These are phyloP conservation scores for Paramecium pentaurelia DNA, from an alignment of 73 alveolate genomes.

Conservation along the genomic window DNA sequence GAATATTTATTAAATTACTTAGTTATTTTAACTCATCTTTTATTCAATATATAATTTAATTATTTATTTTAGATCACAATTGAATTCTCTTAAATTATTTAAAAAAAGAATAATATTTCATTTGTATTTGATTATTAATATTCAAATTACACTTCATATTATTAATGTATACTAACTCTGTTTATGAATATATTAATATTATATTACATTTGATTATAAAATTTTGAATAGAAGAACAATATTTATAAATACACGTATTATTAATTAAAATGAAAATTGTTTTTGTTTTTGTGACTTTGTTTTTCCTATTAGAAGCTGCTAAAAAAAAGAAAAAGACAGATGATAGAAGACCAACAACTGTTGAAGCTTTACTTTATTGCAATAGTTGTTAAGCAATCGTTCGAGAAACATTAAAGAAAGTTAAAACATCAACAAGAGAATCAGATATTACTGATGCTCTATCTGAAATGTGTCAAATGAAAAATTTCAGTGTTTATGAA, in stretches of 20 bases:
- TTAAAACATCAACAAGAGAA: conserved; percentile 48
- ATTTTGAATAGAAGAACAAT: background rate
- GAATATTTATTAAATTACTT: too few species aligned
- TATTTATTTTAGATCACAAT: background rate
- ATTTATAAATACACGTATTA: background rate
- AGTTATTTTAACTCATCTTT: too few species aligned
- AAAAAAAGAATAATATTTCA: too few species aligned
- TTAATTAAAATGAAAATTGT: conserved; percentile 13
- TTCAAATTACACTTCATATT: background rate
- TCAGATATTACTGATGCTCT: conserved; percentile 55
- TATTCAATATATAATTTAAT: too few species aligned
- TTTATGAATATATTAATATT: background rate
- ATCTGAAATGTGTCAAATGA: conserved; percentile 2
- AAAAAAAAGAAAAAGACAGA: conserved; percentile 19
- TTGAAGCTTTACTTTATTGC: conserved; percentile 56
- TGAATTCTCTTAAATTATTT: background rate
- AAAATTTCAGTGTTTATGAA: conserved; percentile 46
- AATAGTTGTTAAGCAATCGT: conserved; percentile 52
- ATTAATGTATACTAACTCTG: background rate
- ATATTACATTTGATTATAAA: background rate
- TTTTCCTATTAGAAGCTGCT: conserved; percentile 6
- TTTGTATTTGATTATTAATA: too few species aligned
- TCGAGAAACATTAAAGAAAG: conserved; percentile 50
- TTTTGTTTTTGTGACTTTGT: conserved; percentile 15
- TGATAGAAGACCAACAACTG: conserved; percentile 54